Conservation (phyloP, 768 basidiomycete species). For the Boletus eberwhitei region DNA sequence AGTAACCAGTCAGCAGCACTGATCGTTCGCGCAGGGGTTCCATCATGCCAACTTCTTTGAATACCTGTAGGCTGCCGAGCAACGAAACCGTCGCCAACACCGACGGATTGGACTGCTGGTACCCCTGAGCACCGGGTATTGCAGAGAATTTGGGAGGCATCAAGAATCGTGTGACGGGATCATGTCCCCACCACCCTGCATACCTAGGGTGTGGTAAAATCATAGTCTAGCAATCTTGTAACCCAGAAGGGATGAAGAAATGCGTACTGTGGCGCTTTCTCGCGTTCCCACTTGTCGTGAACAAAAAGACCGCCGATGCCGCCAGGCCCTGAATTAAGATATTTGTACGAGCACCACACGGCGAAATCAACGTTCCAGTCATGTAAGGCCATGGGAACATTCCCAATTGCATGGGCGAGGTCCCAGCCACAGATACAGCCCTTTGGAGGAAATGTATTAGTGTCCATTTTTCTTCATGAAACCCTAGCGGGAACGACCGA, state of each 20-base stretch:
- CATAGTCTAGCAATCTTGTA: slow-evolving; percentile 2
- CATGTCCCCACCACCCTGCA: slow-evolving; percentile 99
- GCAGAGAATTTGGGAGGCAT: slow-evolving; percentile 86
- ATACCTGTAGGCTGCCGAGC: slow-evolving; percentile 77
- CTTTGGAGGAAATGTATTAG: slow-evolving; percentile 39
- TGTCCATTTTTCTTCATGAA: slow-evolving; percentile 5
- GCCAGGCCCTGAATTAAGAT: slow-evolving; percentile 94
- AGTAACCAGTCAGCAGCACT: slow-evolving; percentile 60
- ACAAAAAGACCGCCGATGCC: slow-evolving; percentile 95
- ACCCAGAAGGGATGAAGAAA: slow-evolving; percentile 10
- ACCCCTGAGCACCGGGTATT: slow-evolving; percentile 88
- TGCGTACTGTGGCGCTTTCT: slow-evolving; percentile 59
- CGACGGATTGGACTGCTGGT: slow-evolving; percentile 94
- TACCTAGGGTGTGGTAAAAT: slow-evolving; percentile 46
- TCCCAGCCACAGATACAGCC: slow-evolving; percentile 96
- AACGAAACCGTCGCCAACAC: slow-evolving; percentile 76
- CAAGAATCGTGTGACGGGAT: slow-evolving; percentile 78
- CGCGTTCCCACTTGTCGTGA: slow-evolving; percentile 76
- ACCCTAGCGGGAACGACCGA: slow-evolving; percentile 8
- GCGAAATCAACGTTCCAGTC: slow-evolving; percentile 97
- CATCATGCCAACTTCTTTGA: slow-evolving; percentile 79
- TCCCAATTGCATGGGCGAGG: slow-evolving; percentile 93
- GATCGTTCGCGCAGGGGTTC: slow-evolving; percentile 64
- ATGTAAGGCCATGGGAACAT: slow-evolving; percentile 84
- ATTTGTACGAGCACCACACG: slow-evolving; percentile 99